Evolutionary conservation across 441 rosid species (phyloP), one percentile per base, ranked within the genome.

Genomic region (Gossypium trilobum): DNA sequence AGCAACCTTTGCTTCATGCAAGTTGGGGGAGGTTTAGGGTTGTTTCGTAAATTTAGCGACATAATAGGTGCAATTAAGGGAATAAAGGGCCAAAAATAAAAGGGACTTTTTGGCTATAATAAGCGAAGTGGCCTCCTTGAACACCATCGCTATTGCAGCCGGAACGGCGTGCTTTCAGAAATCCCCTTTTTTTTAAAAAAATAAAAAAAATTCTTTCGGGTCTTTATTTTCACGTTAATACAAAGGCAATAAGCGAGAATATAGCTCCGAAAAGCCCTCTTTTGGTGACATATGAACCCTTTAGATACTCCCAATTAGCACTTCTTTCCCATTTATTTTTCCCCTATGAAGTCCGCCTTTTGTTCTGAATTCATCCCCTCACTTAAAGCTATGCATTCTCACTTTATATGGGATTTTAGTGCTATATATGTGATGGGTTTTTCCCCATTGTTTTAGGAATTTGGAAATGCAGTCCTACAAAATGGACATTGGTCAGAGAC

Each of bases 91-190:
- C 1, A 51, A 39, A 76, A 33, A 31, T 16, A 68, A 51, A 79
- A 55, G 75, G 17, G 55, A 5, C 20, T 54, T 68, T 58, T 64
- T 64, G 60, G 25, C 42, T 25, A 54, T 16, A 0, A 58, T 11
- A 22, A 39, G 0, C 4, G 11, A 27, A 63, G 20, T 75, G 77
- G 74, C 79, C 80, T 66, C 79, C 79, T 66, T 75, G 71, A 67
- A 36, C 87, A 78, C 81, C 80, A 91, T 91, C 89, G 92, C 67
- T 78, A 82, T 88, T 83, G 87, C 96, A 89, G 93, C 96, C 80
- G 84, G 67, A 78, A 81, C 78, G 84, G 81, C 75, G 84, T 83
- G 79, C 87, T 72, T 78, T 51, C 5, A 16, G 5, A 52, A 29
- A 29, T 29, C 1, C 2, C 5, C 0, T 25, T 16, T 29, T 4